phyloP scores from a whole-genome alignment of 805 yeast genomes.

The Starmerella kuoi region DNA sequence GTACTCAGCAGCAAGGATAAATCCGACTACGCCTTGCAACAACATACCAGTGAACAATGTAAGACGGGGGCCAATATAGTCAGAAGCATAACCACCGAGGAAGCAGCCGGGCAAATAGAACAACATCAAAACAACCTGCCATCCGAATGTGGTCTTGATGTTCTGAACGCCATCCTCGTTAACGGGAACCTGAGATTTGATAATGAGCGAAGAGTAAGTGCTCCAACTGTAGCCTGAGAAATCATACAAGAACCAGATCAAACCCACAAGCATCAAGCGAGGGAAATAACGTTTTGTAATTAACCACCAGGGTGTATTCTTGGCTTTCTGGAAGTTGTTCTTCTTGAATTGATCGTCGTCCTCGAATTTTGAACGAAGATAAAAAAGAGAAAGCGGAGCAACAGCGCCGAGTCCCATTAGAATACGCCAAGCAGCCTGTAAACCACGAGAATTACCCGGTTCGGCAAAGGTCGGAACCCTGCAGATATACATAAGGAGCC shows the following conservation, averaged over 20 bases:
- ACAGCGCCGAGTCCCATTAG: slow-evolving; percentile 83
- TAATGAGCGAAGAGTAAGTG: slow-evolving; percentile 63
- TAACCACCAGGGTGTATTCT: slow-evolving; percentile 48
- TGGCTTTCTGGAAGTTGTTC: slow-evolving; percentile 44
- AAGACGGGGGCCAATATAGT: slow-evolving; percentile 80
- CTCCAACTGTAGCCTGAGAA: slow-evolving; percentile 81
- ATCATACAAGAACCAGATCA: slow-evolving; percentile 87
- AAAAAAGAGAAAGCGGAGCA: slow-evolving; percentile 67
- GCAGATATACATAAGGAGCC: slow-evolving; percentile 77
- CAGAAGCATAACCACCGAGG: slow-evolving; percentile 71
- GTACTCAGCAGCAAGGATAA: slow-evolving; percentile 66
- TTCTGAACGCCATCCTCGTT: slow-evolving; percentile 33
- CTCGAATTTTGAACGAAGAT: slow-evolving; percentile 60
- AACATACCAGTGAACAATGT: slow-evolving; percentile 59
- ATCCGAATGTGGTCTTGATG: slow-evolving; percentile 68
- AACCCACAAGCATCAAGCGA: slow-evolving; percentile 53
- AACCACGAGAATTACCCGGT: slow-evolving; percentile 36
- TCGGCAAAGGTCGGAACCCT: slow-evolving; percentile 27
- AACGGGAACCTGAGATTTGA: slow-evolving; percentile 43
- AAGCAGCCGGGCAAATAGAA: slow-evolving; percentile 87
- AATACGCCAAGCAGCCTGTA: slow-evolving; percentile 82
- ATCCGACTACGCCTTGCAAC: slow-evolving; percentile 68
- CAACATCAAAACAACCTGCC: slow-evolving; percentile 80
- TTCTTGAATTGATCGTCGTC: slow-evolving; percentile 64
- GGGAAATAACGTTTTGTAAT: slow-evolving; percentile 75